Base-by-base conservation (phyloP, 192 early-diverging fungal species). In the Coemansia sp. region DNA sequence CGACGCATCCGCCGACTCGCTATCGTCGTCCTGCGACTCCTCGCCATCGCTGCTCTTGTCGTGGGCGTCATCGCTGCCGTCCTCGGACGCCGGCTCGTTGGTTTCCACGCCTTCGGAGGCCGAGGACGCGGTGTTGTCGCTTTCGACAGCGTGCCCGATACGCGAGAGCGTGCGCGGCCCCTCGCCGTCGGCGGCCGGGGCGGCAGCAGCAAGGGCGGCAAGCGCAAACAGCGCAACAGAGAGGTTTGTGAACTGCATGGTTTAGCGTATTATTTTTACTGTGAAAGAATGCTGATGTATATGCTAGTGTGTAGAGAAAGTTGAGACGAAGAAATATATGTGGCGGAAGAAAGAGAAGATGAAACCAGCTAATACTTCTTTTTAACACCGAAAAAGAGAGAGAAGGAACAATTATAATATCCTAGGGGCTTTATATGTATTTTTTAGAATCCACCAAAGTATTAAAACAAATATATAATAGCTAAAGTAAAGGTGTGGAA, bases 191-290 rank as follows among this genome's bases (percentile, higher is more conserved):
- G 70, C 58, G 3, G 67, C 26, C 0, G 73, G 63, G 5, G 49
- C 38, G 8, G 64, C 68, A 12, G 52, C 63, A 39, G 62, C 67
- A 54, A 62, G 32, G 16, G 53, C 64, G 26, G 64, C 68, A 18
- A 70, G 40, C 15, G 64, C 74, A 45, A 76, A 59, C 21, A 67
- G 16, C 40, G 61, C 63, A 44, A 70, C 57, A 26, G 68, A 56
- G 61, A 76, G 56, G 47, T 76, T 67, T 40, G 64, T 38, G 32
- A 70, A 56, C 61, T 76, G 68, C 74, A 76, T 76, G 62, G 39
- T 69, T 69, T 21, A 18, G 42, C 37, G 19, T 23, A n/a, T 39
- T 9, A 39, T 5, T 16, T 60, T 16, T 23, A 60, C 18, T 59
- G 10, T n/a, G 39, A 41, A n/a, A 38, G 59, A 61, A 61, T 37